These are phyloP conservation scores for Aspergillus udagawae DNA, from an alignment of 2,329 filamentous ascomycete genomes.

Conservation along the genomic window DNA sequence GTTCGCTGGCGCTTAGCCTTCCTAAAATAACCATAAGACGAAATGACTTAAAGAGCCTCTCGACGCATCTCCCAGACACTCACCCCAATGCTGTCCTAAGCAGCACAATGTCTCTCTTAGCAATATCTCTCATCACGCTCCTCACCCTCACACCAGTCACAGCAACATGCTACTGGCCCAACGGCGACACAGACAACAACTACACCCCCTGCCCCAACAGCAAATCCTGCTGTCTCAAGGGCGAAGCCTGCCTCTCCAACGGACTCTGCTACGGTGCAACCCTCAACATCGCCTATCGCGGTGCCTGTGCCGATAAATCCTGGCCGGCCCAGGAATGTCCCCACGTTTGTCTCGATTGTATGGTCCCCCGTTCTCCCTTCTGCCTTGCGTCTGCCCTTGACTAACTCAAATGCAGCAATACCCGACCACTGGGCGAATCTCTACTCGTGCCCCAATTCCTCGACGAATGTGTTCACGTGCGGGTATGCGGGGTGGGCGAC, in stretches of 20 bases:
- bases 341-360: slow-evolving; percentile 9
- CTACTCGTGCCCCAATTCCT: slow-evolving; percentile 7
- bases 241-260: slow-evolving; percentile 14
- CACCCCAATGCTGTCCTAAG: not conserved
- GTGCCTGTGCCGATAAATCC: slow-evolving; percentile 11
- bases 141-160: not conserved
- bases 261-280: slow-evolving; percentile 8
- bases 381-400: not conserved
- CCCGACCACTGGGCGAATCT: slow-evolving; percentile 9
- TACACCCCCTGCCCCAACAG: slow-evolving; percentile 9
- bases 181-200: slow-evolving; percentile 1
- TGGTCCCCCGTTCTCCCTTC: no score
- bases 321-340: slow-evolving; percentile 13
- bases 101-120: not conserved
- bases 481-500: slow-evolving; percentile 6
- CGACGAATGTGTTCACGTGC: slow-evolving; percentile 8
- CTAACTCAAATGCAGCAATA: slow-evolving; percentile 1
- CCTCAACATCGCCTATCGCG: slow-evolving; percentile 10
- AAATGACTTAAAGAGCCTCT: not conserved
- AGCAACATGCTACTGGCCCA: slow-evolving; percentile 6
- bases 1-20: not conserved
- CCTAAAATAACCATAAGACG: not conserved
- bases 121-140: not conserved
- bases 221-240: slow-evolving; percentile 8
- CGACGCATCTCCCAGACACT: not conserved